Base-by-base conservation (phyloP, 805 yeast species). In the Schizosaccharomyces lindneri region DNA sequence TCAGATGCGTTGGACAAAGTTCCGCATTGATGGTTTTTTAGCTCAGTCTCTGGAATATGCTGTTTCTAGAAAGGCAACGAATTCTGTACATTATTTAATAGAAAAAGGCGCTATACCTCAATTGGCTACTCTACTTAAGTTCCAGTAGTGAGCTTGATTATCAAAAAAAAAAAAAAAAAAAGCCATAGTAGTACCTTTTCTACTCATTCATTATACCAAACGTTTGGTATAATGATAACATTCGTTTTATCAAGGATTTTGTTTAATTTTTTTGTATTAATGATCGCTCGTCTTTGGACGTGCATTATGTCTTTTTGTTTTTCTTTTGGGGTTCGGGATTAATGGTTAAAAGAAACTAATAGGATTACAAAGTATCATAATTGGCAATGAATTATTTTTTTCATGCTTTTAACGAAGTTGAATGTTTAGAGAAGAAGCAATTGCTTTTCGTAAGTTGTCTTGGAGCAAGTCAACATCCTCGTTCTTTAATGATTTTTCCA, bases 401-500 rank as follows among this genome's bases (percentile, higher is more conserved):
- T 19, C 51, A 9, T 24, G 9, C 51, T 19, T 46, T 46, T 17
- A 46, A 7, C 51, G 21, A 24, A 46, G 51, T 24, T 46, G 27
- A 17, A 46, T 24, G 21, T 24, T 46, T 24, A 46, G 11, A 46
- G 51, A 46, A 46, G 21, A 19, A 4, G 51, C 51, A 4, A 46
- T 9, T 46, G 27, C 31, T 21, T 21, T 51, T 41, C 60, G 31
- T 11, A 90, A 85, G 48, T 73, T 70, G 1, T 78, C 78, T 69
- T 93, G 95, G 59, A 87, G 73, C 0, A 68, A 75, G 68, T 90
- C 90, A 62, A 93, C 78, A 70, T 93, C 97, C 1, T 79, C 83
- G 69, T 85, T 87, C 31, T 95, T 87, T 66, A 93, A 75, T 63
- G 85, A 84, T 67, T 96, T 80, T 19, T 90, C 97, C 97, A 93